phyloP scores from a whole-genome alignment of 768 basidiomycete species.

The Tubosaeta sp. region DNA sequence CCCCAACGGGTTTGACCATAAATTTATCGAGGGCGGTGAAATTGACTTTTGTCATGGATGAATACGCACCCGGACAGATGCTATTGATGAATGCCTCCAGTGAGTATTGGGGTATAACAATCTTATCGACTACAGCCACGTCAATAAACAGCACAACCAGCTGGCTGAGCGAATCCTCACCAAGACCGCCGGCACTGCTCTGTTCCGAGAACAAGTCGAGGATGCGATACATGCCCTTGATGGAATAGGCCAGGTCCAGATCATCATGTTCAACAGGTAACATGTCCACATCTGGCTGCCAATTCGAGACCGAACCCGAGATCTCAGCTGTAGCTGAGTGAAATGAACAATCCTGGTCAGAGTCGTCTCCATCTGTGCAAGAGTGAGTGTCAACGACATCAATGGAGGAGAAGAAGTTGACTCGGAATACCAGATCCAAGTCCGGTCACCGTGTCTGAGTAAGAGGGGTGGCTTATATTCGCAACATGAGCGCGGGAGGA shows the following conservation, averaged over 20 bases:
- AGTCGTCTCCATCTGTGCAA: background rate
- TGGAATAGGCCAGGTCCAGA: constrained; percentile 22
- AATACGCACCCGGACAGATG: constrained; percentile 48
- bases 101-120: constrained; percentile 53
- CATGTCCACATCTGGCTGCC: constrained; percentile 18
- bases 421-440: background rate
- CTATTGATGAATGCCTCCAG: constrained; percentile 45
- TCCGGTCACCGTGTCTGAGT: constrained; percentile 1
- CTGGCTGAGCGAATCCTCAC: constrained; percentile 24
- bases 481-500: background rate
- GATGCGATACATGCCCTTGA: constrained; percentile 28
- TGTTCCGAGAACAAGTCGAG: too few species aligned
- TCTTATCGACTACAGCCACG: constrained; percentile 48
- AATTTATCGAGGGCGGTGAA: constrained; percentile 10
- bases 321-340: background rate
- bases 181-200: constrained; percentile 44
- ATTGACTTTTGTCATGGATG: constrained; percentile 49
- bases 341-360: constrained; percentile 14
- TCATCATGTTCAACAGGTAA: background rate
- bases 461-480: background rate
- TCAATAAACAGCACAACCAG: background rate
- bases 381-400: background rate
- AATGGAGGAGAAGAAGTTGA: background rate
- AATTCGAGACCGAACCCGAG: background rate
- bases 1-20: constrained; percentile 45